These are phyloP conservation scores for Chlorella sorokiniana DNA, from an alignment of 139 green algal genomes.

Conservation along the genomic window DNA sequence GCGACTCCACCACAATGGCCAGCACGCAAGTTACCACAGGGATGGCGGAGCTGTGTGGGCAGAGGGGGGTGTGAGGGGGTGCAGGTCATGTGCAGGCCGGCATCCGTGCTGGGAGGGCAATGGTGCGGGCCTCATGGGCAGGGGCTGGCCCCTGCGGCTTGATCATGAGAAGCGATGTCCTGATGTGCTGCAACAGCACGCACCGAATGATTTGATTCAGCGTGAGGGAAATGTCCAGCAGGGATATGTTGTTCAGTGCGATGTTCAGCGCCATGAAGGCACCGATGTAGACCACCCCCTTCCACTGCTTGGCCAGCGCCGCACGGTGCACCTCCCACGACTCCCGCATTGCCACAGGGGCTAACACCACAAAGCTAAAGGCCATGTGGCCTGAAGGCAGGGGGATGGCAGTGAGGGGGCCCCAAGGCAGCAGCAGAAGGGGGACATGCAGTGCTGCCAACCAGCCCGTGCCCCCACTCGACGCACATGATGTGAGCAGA, in stretches of 20 bases:
- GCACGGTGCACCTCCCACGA: constrained; percentile 36
- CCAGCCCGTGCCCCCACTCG: too few relatives aligned
- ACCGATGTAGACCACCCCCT: constrained; percentile 59
- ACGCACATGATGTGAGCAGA: constrained; percentile 26
- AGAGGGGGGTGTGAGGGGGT: neutral
- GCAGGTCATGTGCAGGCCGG: neutral
- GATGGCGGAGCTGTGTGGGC: constrained; percentile 48
- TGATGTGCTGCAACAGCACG: neutral
- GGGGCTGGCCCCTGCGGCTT: too few relatives aligned
- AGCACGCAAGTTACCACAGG: constrained; percentile 62
- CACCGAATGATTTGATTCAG: constrained; percentile 69
- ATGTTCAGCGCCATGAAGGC: constrained; percentile 65
- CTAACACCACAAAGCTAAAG: constrained; percentile 54
- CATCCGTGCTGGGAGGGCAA: too few relatives aligned
- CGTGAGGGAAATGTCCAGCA: constrained; percentile 57
- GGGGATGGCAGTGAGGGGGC: neutral
- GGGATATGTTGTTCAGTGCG: constrained; percentile 62
- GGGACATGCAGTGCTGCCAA: too few relatives aligned
- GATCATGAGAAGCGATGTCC: too few relatives aligned
- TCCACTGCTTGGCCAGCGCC: constrained; percentile 52
- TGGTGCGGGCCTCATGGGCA: too few relatives aligned
- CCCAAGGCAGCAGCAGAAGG: neutral
- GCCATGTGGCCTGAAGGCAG: constrained; percentile 55
- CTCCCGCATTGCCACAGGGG: constrained; percentile 46
- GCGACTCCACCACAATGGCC: constrained; percentile 53